Evolutionary conservation across 2,329 filamentous ascomycete genomes (phyloP), one percentile per base, ranked within the genome.

Genomic region (Aspergillus sp.): DNA sequence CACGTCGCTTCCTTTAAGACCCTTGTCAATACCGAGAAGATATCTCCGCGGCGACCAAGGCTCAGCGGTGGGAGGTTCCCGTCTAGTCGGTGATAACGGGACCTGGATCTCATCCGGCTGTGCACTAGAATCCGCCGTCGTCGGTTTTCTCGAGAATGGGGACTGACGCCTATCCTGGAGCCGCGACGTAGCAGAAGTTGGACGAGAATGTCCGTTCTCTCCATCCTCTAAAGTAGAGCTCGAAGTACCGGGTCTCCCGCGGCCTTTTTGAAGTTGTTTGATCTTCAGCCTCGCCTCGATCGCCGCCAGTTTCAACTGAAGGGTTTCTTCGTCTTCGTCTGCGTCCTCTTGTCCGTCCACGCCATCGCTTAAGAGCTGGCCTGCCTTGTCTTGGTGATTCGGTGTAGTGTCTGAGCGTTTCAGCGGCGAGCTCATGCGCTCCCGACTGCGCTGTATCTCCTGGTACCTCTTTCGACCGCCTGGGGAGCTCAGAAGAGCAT

Each of bases 261-360:
- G 49, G 60, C 52, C 66, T 41, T 79, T 80, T 55, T 91, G 83
- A 10, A 96, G 64, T 51, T 81, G 86, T 60, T 95, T 96, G 43
- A 96, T 61, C 58, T 81, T 91, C 32, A 96, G 63, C 39, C 82
- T 80, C 5, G 88, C 86, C 58, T 96, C 80, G 37, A 98, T 93
- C 34, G 84, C 86, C 43, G 88, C 79, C 4, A 96, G 66, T 55
- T 93, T 80, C 41, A 98, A 65, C 52, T 93, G 77, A 20, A 96
- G 63, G 1, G 78, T 93, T 65, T 96, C 88, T 57, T 95, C 89
- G 46, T 93, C 88, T 5, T 93, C 74, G n/a, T 75, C 72, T n/a
- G n/a, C n/a, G 6, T 75, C 71, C 2, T 77, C 71, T 3, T 68
- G 63, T 4, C 60, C 63, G 30, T 62, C 56, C 29, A 49, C 35